A percentile compares a stretch with the other conserved stretches of the same genome.
phyloP scores from a whole-genome alignment of 768 basidiomycete genomes.

The Lentinula aciculospora region DNA sequence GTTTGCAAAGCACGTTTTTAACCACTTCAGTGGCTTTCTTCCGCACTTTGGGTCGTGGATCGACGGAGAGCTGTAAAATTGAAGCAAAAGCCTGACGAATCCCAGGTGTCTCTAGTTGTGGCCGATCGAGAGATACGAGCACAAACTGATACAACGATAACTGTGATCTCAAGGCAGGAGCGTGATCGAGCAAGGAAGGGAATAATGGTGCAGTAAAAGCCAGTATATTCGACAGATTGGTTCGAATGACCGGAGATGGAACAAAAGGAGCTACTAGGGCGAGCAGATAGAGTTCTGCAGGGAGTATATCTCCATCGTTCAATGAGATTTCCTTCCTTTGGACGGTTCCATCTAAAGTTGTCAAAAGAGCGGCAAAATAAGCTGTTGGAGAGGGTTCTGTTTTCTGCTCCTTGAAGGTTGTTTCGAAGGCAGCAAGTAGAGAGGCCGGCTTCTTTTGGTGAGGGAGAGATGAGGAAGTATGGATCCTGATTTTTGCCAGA shows the following conservation, averaged over 20 bases:
- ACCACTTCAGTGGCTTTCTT: conserved; percentile 86
- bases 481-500: conserved; percentile 81
- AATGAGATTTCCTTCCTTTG: conserved; percentile 47
- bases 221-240: conserved; percentile 67
- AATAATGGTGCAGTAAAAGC: conserved; percentile 77
- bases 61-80: conserved; percentile 76
- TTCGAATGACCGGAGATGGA: conserved; percentile 70
- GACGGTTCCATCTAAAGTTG: conserved; percentile 75
- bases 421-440: conserved; percentile 80
- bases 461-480: conserved; percentile 71
- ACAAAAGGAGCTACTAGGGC: conserved; percentile 76
- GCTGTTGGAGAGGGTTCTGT: conserved; percentile 75
- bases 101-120: conserved; percentile 60
- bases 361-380: conserved; percentile 90
- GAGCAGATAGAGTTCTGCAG: conserved; percentile 81
- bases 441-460: conserved; percentile 90
- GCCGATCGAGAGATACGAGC: conserved; percentile 63
- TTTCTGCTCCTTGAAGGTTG: conserved; percentile 65
- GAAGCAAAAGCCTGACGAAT: conserved; percentile 83
- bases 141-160: conserved; percentile 69
- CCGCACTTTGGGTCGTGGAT: conserved; percentile 91
- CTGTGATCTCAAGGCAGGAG: conserved; percentile 84
- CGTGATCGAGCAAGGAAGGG: conserved; percentile 53
- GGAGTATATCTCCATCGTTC: conserved; percentile 70
- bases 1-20: conserved; percentile 65